Evolutionary conservation across 2,329 filamentous ascomycete species (phyloP).

Genomic region (Sporothrix luriei): DNA sequence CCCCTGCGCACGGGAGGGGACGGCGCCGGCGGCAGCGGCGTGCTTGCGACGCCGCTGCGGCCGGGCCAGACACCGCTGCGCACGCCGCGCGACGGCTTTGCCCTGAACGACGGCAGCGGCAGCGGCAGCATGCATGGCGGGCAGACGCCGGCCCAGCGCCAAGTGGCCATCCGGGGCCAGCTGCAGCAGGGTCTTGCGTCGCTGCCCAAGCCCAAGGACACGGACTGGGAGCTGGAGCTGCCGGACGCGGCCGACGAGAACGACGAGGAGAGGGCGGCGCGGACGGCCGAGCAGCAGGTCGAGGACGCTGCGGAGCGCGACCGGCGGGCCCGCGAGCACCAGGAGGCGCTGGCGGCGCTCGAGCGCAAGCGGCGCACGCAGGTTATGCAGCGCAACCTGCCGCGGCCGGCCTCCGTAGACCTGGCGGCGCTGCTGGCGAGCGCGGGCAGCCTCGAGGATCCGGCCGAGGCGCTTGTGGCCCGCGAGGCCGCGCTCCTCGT

Average conservation of each 20-base stretch:
- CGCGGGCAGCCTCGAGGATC: conserved; percentile 63
- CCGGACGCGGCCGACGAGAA: conserved; percentile 81
- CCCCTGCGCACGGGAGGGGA: conserved; percentile 76
- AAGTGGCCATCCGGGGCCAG: conserved; percentile 68
- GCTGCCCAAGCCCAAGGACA: conserved; percentile 88
- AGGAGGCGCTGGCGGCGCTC: conserved; percentile 66
- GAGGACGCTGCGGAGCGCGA: conserved; percentile 73
- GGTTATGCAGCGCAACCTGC: conserved; percentile 83
- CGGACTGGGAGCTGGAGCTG: conserved; percentile 90
- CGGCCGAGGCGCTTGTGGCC: conserved; percentile 70
- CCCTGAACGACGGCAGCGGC: conserved; percentile 72
- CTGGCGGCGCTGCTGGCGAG: conserved; percentile 66
- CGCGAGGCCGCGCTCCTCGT: conserved; percentile 78
- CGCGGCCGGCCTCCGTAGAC: conserved; percentile 74
- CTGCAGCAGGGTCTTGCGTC: conserved; percentile 75
- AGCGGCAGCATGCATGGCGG: conserved; percentile 42
- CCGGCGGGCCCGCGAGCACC: conserved; percentile 71
- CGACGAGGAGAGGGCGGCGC: conserved; percentile 62
- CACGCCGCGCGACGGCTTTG: conserved; percentile 80
- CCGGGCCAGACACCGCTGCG: conserved; percentile 70
- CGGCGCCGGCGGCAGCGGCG: conserved; percentile 52
- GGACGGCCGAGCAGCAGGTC: conserved; percentile 55
- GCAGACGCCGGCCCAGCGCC: conserved; percentile 46
- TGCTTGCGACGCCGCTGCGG: conserved; percentile 42
- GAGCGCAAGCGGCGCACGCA: conserved; percentile 85